A percentile compares a stretch with the other conserved stretches of the same genome.
Evolutionary conservation across 768 basidiomycete species (phyloP).

Genomic region (Tylopilus balloui): DNA sequence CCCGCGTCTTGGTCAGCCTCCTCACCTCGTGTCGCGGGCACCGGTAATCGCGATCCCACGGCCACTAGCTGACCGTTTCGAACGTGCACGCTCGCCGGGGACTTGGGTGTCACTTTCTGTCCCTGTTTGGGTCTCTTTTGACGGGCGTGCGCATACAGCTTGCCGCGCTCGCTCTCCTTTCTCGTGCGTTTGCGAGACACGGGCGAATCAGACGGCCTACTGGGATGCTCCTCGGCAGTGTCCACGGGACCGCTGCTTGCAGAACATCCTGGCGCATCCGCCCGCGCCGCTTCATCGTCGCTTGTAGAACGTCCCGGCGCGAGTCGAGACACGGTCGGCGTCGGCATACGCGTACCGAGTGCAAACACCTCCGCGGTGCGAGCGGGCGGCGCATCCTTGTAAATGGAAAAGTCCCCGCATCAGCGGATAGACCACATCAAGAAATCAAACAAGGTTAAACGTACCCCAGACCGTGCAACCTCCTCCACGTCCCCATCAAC

Average conservation of each 20-base stretch:
- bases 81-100: conserved; percentile 7
- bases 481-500: too few relatives aligned
- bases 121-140: not conserved
- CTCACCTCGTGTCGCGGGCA: not conserved
- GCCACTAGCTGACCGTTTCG: conserved; percentile 16
- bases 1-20: not conserved
- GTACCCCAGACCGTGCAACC: not conserved
- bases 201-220: not conserved
- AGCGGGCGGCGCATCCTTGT: not conserved
- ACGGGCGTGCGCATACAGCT: not conserved
- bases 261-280: not conserved
- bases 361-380: not conserved
- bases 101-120: not conserved
- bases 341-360: not conserved
- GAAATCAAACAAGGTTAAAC: not conserved
- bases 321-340: not conserved
- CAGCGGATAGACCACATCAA: not conserved
- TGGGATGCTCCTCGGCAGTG: not conserved
- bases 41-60: not conserved
- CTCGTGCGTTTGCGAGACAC: conserved; percentile 1
- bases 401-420: not conserved
- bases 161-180: not conserved
- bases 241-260: too few relatives aligned
- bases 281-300: too few relatives aligned
- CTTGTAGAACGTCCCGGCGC: not conserved